Evolutionary conservation across 75 land plant genomes (phyloP).

Genomic region (Ceratopteris richardii): DNA sequence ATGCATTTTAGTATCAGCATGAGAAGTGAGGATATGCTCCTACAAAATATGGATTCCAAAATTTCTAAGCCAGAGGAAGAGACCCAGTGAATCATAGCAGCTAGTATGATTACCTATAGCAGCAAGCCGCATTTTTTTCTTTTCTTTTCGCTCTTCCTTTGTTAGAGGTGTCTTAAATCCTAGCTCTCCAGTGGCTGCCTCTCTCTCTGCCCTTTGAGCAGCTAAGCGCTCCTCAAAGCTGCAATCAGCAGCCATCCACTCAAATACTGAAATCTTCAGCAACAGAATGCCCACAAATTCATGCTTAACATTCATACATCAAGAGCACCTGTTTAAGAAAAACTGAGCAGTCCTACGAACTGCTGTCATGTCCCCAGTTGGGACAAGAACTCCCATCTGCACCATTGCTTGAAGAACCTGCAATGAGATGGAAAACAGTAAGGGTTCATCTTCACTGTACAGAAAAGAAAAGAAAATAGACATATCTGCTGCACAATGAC

Average conservation of each 20-base stretch:
- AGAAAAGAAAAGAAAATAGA: too few relatives aligned
- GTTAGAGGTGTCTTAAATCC: slow-evolving; percentile 78
- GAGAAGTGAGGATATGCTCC: too few relatives aligned
- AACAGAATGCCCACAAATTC: too few relatives aligned
- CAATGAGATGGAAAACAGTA: too few relatives aligned
- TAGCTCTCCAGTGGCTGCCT: slow-evolving; percentile 49
- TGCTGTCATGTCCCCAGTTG: slow-evolving; percentile 97
- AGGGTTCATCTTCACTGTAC: too few relatives aligned
- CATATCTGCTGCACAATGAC: slow-evolving; percentile 30
- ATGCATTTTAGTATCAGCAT: too few relatives aligned
- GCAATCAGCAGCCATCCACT: slow-evolving; percentile 8
- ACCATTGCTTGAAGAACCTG: slow-evolving; percentile 95
- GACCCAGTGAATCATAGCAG: too few relatives aligned
- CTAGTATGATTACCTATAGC: slow-evolving; percentile 68
- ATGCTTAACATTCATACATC: too few relatives aligned
- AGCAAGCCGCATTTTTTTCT: slow-evolving; percentile 96
- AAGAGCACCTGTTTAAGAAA: slow-evolving; percentile 92
- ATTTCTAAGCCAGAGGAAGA: too few relatives aligned
- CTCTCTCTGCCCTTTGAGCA: slow-evolving; percentile 78
- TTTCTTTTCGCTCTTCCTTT: slow-evolving; percentile 72
- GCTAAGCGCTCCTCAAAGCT: slow-evolving; percentile 94
- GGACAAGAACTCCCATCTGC: slow-evolving; percentile 99
- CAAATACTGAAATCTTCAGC: too few relatives aligned
- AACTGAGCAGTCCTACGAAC: slow-evolving; percentile 93
- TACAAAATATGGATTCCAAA: too few relatives aligned